Base-by-base conservation (phyloP, 2,329 filamentous ascomycete species). In the Cladosporium cucumerinum region DNA sequence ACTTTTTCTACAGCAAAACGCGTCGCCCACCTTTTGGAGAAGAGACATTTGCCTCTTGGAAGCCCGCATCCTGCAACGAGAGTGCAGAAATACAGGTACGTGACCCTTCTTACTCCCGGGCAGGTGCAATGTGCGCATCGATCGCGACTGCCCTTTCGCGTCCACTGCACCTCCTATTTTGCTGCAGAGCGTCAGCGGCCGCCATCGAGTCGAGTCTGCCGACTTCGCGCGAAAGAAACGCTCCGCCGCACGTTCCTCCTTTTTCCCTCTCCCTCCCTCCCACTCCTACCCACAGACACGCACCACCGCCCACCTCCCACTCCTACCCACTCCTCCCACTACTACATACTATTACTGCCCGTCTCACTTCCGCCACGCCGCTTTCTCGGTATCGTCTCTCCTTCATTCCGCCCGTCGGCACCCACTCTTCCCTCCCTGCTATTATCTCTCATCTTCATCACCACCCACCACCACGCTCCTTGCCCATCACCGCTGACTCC, bases 81-180 rank as follows among this genome's bases (percentile, higher is more conserved):
- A 32, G 51, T n/a, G 26, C 51, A 21, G 30, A 7, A 54, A 25
- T 5, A 39, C 48, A 59, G 57, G 57, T 59, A 59, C 57, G 57
- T 59, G 25, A 32, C n/a, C 10, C 10, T 5, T 18, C 23, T 21
- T 36, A n/a, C 57, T 36, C 12, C n/a, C 43, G n/a, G n/a, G n/a
- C n/a, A n/a, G n/a, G n/a, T n/a, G n/a, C n/a, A n/a, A n/a, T n/a
- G n/a, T n/a, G n/a, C n/a, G n/a, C n/a, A n/a, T n/a, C n/a, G n/a
- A n/a, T n/a, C n/a, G n/a, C n/a, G n/a, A n/a, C n/a, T n/a, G n/a
- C n/a, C n/a, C n/a, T n/a, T n/a, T n/a, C n/a, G n/a, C n/a, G n/a
- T n/a, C n/a, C n/a, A n/a, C n/a, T n/a, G n/a, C n/a, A 52, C 58
- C 58, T 61, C 58, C 58, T 52, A 52, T 61, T 61, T 48, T 30